These are phyloP conservation scores for Cerrena zonata DNA, from an alignment of 1,284 basidiomycete genomes.

Conservation along the genomic window DNA sequence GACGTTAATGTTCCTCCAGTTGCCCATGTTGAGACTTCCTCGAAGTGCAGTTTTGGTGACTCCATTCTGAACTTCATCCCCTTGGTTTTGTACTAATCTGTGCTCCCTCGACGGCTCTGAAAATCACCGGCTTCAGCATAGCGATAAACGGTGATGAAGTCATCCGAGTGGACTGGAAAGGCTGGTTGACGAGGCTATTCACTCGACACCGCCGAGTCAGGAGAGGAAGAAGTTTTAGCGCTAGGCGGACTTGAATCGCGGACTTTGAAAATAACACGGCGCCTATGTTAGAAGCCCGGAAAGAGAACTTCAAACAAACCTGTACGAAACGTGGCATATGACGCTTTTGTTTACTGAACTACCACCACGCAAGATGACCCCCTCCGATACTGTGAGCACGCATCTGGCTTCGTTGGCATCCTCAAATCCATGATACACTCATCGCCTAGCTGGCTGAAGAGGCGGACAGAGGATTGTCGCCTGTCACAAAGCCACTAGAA, in stretches of 20 bases:
- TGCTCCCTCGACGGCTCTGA: constrained; percentile 14
- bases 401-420: not conserved
- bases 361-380: constrained; percentile 3
- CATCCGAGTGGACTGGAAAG: constrained; percentile 21
- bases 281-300: constrained; percentile 1
- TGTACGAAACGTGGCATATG: constrained; percentile 7
- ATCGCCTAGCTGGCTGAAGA: constrained; percentile 1
- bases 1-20: constrained; percentile 68
- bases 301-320: constrained; percentile 4
- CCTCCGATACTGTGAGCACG: constrained; percentile 3
- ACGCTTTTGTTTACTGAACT: not conserved
- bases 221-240: constrained; percentile 6
- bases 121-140: constrained; percentile 16
- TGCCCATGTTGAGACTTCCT: constrained; percentile 32
- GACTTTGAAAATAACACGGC: not conserved
- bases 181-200: constrained; percentile 21
- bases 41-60: constrained; percentile 12
- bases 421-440: not conserved
- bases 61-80: constrained; percentile 8
- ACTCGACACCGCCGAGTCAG: constrained; percentile 16
- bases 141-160: constrained; percentile 17
- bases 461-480: not conserved
- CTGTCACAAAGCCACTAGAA: not conserved
- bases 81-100: constrained; percentile 26
- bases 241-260: constrained; percentile 5